phyloP scores from a whole-genome alignment of 805 yeast species.

The Ogataea nitratoaversa region DNA sequence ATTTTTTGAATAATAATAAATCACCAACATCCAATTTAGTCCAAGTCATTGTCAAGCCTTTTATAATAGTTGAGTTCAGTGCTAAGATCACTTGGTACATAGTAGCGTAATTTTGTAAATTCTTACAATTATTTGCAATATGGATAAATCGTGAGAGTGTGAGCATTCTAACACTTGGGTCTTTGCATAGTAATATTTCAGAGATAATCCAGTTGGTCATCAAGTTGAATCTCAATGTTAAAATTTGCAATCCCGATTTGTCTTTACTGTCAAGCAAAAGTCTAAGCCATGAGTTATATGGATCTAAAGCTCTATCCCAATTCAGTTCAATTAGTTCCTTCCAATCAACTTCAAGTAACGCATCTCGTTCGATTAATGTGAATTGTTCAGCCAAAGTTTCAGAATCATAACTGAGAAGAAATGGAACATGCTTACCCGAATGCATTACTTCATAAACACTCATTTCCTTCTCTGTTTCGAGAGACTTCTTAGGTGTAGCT shows the following conservation, averaged over 20 bases:
- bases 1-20: slow-evolving; percentile 55
- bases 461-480: slow-evolving; percentile 9
- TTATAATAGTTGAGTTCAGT: slow-evolving; percentile 60
- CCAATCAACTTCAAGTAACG: slow-evolving; percentile 87
- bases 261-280: slow-evolving; percentile 49
- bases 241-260: slow-evolving; percentile 70
- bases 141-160: slow-evolving; percentile 85
- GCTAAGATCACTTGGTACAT: slow-evolving; percentile 85
- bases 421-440: slow-evolving; percentile 67
- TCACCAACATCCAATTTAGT: slow-evolving; percentile 68
- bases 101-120: slow-evolving; percentile 78
- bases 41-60: slow-evolving; percentile 69
- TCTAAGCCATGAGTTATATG: slow-evolving; percentile 81
- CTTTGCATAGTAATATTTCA: slow-evolving; percentile 70
- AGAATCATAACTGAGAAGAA: slow-evolving; percentile 70
- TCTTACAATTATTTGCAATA: slow-evolving; percentile 69
- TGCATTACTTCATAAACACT: slow-evolving; percentile 40
- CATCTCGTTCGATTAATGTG: slow-evolving; percentile 82
- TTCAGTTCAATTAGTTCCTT: slow-evolving; percentile 73
- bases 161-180: slow-evolving; percentile 54
- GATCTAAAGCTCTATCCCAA: slow-evolving; percentile 64
- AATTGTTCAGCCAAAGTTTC: slow-evolving; percentile 69
- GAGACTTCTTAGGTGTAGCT: slow-evolving; percentile 24
- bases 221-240: slow-evolving; percentile 80
- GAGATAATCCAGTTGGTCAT: slow-evolving; percentile 91